Evolutionary conservation across 768 basidiomycete genomes (phyloP).

Genomic region (Dictyophora rubrovolvata): DNA sequence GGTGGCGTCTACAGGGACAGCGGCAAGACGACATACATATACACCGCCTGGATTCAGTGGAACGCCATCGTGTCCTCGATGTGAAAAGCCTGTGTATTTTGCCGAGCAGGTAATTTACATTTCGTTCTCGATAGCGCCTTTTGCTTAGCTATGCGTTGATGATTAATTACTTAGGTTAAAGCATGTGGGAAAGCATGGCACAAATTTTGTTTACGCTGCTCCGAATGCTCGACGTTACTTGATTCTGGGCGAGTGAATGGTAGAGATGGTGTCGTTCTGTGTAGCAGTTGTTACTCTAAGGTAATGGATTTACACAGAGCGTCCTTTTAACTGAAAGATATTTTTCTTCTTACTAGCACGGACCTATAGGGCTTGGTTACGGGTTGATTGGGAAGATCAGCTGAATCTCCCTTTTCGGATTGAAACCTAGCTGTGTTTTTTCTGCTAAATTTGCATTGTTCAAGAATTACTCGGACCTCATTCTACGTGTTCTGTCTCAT

Average conservation of each 20-base stretch:
- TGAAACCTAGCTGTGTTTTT: no score
- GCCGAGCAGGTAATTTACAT: constrained; percentile 58
- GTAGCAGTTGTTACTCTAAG: constrained; percentile 67
- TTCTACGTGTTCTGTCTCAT: no score
- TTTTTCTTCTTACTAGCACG: background rate
- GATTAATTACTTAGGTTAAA: constrained; percentile 47
- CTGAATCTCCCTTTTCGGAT: no score
- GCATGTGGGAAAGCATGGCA: constrained; percentile 76
- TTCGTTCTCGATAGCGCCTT: background rate
- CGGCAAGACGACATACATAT: constrained; percentile 24
- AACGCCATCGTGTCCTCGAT: constrained; percentile 57
- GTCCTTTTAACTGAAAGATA: background rate
- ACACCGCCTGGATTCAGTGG: constrained; percentile 37
- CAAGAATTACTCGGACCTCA: no score
- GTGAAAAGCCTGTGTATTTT: constrained; percentile 72
- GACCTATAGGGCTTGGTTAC: background rate
- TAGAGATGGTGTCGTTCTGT: constrained; percentile 63
- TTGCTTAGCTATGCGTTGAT: no score
- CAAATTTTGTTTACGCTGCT: constrained; percentile 67
- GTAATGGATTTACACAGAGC: constrained; percentile 16
- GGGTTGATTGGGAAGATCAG: no score
- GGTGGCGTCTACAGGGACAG: constrained; percentile 29
- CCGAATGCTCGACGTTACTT: constrained; percentile 55
- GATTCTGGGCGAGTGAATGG: constrained; percentile 67
- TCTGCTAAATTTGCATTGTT: no score